Conservation (phyloP, 1,284 basidiomycete genomes). For the Athelia psychrophila region DNA sequence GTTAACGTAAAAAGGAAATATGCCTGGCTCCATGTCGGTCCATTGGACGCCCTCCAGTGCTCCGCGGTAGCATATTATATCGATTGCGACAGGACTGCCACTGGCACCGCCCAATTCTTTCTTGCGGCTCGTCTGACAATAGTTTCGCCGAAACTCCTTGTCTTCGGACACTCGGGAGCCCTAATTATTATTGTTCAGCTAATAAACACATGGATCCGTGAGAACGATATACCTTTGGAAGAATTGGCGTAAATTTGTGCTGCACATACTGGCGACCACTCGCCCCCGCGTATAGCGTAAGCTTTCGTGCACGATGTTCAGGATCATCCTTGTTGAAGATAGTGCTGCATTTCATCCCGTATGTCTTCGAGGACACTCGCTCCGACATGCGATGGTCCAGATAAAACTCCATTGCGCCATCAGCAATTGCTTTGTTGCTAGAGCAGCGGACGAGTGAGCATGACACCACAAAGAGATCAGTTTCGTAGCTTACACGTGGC, state of each 20-base stretch:
- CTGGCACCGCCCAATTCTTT: background rate
- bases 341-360: slow-evolving; percentile 26
- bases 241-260: slow-evolving; percentile 27
- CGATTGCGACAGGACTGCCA: background rate
- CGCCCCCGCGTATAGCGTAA: slow-evolving; percentile 9
- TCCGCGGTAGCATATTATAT: background rate
- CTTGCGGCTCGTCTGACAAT: background rate
- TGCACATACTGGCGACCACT: slow-evolving; percentile 29
- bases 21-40: slow-evolving; percentile 41
- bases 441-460: background rate
- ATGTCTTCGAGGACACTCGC: slow-evolving; percentile 31
- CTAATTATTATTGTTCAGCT: slow-evolving; percentile 17
- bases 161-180: slow-evolving; percentile 29
- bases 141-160: slow-evolving; percentile 39
- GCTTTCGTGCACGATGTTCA: slow-evolving; percentile 26
- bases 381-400: slow-evolving; percentile 33
- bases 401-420: slow-evolving; percentile 39
- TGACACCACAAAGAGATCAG: background rate
- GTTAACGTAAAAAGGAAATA: background rate
- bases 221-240: slow-evolving; percentile 25
- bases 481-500: slow-evolving; percentile 34
- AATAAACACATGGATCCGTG: background rate
- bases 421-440: slow-evolving; percentile 44
- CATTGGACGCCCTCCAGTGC: slow-evolving; percentile 27
- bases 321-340: slow-evolving; percentile 21